A percentile compares a stretch with the other conserved stretches of the same genome.
Evolutionary conservation across 805 yeast species (phyloP).

Genomic region (Pichia gijzeniarum): DNA sequence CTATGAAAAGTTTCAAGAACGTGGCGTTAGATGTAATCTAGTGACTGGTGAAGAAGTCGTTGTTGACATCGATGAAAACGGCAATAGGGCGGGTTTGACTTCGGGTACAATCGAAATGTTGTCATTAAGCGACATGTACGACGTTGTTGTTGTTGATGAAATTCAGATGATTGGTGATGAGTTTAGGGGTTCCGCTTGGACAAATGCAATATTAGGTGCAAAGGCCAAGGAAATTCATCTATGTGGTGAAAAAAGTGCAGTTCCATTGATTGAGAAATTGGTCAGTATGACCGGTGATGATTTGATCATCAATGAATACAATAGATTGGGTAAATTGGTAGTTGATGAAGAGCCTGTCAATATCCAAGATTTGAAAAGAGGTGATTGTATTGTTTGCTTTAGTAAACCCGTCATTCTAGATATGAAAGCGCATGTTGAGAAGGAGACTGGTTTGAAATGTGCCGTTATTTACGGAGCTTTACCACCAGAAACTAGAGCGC

Average conservation of each 20-base stretch:
- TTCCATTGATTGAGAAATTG: conserved; percentile 56
- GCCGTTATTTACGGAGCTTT: conserved; percentile 92
- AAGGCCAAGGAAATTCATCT: conserved; percentile 80
- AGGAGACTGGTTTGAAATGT: conserved; percentile 53
- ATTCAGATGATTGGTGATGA: conserved; percentile 89
- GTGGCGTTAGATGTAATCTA: conserved; percentile 69
- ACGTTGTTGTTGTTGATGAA: conserved; percentile 89
- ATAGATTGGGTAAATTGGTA: conserved; percentile 66
- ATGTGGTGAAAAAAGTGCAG: conserved; percentile 89
- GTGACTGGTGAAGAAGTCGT: conserved; percentile 95
- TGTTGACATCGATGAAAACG: conserved; percentile 59
- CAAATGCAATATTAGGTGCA: conserved; percentile 81
- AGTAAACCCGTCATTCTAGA: conserved; percentile 67
- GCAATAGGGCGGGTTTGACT: conserved; percentile 66
- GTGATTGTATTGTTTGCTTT: conserved; percentile 89
- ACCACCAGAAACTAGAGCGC: conserved; percentile 90
- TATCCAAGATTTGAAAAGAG: conserved; percentile 43
- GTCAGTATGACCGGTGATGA: conserved; percentile 73
- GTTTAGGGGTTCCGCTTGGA: conserved; percentile 89
- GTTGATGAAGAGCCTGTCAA: conserved; percentile 40
- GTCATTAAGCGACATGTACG: conserved; percentile 59
- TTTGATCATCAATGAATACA: conserved; percentile 60
- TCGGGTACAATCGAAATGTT: conserved; percentile 95
- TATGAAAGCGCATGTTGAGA: conserved; percentile 64
- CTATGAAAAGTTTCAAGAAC: conserved; percentile 67